Evolutionary conservation across 169 alveolate genomes (phyloP), one percentile per base, ranked within the genome.

Genomic region (Babesia caballi): DNA sequence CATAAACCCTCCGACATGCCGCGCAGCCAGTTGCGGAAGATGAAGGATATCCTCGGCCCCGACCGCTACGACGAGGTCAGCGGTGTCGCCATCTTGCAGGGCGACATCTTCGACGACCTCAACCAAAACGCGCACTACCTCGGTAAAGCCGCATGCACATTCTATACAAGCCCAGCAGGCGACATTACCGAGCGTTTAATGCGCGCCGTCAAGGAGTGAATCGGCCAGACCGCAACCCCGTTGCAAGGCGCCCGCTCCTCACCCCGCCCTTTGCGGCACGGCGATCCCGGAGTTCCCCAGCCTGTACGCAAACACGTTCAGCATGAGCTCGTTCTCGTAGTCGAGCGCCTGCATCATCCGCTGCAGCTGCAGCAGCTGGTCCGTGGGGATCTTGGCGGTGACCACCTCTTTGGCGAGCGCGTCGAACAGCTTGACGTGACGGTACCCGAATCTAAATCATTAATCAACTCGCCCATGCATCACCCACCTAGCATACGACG

Each of bases 401-500:
- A 81, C 70, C 69, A 81, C 71, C 50, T 71, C 78, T 35, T 49
- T 49, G 33, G 71, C 0, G 32, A 75, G 82, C 11, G 63, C 52
- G 33, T 58, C 85, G 19, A 78, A 60, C 33, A 71, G 82, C 49
- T 46, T 23, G 36, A 7, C 32, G 41, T 75, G 80, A 51, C 84
- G 28, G 40, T 77, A 66, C 0, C 85, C 83, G 54, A 84, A 65
- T 33, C 80, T 52, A 51, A 32, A 60, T 65, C 40, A 14, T 2
- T 1, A 1, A 0, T 27, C 11, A 25, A 17, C 42, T 1, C 7
- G n/a, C 46, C 2, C 11, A n/a, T 14, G 14, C 40, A 30, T 30
- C 47, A 32, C 81, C 44, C 78, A 87, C 92, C 82, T 78, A 12
- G 84, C 51, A 72, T 81, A 88, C 28, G 91, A 80, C 14, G 67